Evolutionary conservation across 305 asterid genomes (phyloP), one percentile per base, ranked within the genome.

Genomic region (Ajuga reptans): DNA sequence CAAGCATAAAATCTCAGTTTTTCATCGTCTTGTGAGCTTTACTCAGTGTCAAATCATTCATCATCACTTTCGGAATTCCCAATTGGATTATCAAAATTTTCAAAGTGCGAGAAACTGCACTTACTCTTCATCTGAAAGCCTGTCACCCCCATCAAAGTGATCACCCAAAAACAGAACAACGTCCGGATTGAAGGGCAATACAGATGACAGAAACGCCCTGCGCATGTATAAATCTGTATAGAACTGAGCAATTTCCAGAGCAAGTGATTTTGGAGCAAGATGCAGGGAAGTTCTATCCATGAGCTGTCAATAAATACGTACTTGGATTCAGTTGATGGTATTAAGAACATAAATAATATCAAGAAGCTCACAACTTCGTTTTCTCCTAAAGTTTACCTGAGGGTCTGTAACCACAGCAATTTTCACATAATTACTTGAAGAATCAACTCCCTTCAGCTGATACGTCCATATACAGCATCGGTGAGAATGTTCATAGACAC

Each of bases 141-240:
- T 34, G 46, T 73, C 74, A 6, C 96, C 95, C 56, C 99, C 99
- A 72, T 91, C 97, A 65, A 89, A 89, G 77, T 91, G 83, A 80
- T 91, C 99, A 42, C 99, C 99, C 51, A 93, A 83, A 80, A 93
- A 93, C 85, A 93, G 78, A 78, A 93, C 64, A 51, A 77, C 81
- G 73, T 91, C 96, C 4, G 99, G 97, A 31, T 85, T 77, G 80
- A 89, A 89, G 72, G 97, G 92, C 66, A 91, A 72, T 56, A 93
- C 74, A 45, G 97, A 93, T n/a, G 89, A 83, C 15, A 87, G 73
- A 77, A 91, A 84, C 3, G 91, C 96, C 83, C 97, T 85, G 69
- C 99, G 96, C 96, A 93, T 93, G 84, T 77, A 91, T 71, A 93
- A 59, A 81, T 93, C 96, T 4, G 99, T 77, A 71, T 91, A 91